These are phyloP conservation scores for Actinomortierella ambigua DNA, from an alignment of 371 early-diverging fungal genomes.

Conservation along the genomic window DNA sequence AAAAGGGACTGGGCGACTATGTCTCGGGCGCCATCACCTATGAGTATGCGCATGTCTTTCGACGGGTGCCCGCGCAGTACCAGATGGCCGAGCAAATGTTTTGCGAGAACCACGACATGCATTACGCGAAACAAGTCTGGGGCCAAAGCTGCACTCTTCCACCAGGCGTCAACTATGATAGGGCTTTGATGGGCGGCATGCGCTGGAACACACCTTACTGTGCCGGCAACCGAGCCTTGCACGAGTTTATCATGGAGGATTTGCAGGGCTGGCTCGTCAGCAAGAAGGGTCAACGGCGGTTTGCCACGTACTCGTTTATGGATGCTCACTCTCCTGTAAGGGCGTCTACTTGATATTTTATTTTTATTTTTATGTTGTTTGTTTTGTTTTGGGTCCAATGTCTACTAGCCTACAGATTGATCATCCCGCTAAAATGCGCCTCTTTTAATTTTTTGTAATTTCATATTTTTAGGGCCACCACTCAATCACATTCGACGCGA, in stretches of 20 bases:
- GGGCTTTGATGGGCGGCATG: slow-evolving; percentile 33
- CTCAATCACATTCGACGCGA: slow-evolving; percentile 32
- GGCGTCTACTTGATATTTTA: background rate
- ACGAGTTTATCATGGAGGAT: slow-evolving; percentile 37
- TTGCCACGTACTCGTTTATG: slow-evolving; percentile 42
- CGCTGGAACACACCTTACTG: slow-evolving; percentile 42
- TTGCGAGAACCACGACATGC: slow-evolving; percentile 44
- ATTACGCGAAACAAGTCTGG: slow-evolving; percentile 20
- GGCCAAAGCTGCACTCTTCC: slow-evolving; percentile 32
- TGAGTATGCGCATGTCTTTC: slow-evolving; percentile 21
- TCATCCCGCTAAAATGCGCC: background rate
- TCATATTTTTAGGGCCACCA: slow-evolving; percentile 20
- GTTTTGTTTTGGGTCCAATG: too few relatives aligned
- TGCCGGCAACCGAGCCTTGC: slow-evolving; percentile 40
- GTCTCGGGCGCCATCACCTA: slow-evolving; percentile 29
- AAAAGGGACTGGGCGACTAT: slow-evolving; percentile 25
- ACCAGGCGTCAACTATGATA: slow-evolving; percentile 14
- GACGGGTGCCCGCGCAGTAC: slow-evolving; percentile 32
- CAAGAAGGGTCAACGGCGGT: slow-evolving; percentile 25
- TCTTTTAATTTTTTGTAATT: background rate
- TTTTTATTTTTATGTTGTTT: slow-evolving; percentile 2
- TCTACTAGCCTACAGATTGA: too few relatives aligned
- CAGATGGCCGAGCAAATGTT: slow-evolving; percentile 31
- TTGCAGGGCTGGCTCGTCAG: slow-evolving; percentile 34
- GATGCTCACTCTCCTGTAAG: slow-evolving; percentile 43